Conservation (phyloP, 2,329 filamentous ascomycete genomes). For the Pseudogymnoascus sp. region DNA sequence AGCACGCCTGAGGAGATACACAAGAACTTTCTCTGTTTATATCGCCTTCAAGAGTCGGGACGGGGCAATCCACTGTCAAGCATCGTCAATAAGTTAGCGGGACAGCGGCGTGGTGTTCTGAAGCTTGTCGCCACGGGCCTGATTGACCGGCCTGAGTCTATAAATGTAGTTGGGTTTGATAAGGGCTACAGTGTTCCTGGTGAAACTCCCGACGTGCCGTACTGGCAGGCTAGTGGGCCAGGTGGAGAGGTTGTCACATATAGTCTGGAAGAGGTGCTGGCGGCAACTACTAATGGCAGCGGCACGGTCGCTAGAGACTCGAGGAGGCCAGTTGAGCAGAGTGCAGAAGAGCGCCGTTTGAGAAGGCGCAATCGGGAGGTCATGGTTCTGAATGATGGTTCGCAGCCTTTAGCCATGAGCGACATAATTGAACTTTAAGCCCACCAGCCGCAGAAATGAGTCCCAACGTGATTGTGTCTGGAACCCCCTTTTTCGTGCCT, state of each 20-base stretch:
- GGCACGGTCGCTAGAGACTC: constrained; percentile 15
- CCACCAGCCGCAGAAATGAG: background rate
- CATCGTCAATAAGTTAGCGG: background rate
- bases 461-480: background rate
- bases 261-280: background rate
- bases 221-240: background rate
- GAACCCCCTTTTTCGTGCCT: background rate
- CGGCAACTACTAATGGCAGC: constrained; percentile 23
- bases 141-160: constrained; percentile 37
- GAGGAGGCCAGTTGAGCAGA: constrained; percentile 42
- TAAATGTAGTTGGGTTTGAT: constrained; percentile 27
- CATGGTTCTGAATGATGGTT: constrained; percentile 86
- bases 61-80: background rate
- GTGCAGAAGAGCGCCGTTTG: constrained; percentile 60
- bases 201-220: background rate
- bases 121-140: constrained; percentile 21
- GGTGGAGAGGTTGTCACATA: background rate
- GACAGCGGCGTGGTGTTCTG: constrained; percentile 17
- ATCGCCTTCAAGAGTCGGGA: constrained; percentile 28
- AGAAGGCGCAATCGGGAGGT: constrained; percentile 73
- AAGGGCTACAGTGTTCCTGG: background rate
- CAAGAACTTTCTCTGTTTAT: constrained; percentile 40
- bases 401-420: constrained; percentile 59
- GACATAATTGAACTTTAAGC: constrained; percentile 62
- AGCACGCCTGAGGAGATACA: constrained; percentile 42